Conservation (phyloP, 106 monocot species). For the Posidonia australis region DNA sequence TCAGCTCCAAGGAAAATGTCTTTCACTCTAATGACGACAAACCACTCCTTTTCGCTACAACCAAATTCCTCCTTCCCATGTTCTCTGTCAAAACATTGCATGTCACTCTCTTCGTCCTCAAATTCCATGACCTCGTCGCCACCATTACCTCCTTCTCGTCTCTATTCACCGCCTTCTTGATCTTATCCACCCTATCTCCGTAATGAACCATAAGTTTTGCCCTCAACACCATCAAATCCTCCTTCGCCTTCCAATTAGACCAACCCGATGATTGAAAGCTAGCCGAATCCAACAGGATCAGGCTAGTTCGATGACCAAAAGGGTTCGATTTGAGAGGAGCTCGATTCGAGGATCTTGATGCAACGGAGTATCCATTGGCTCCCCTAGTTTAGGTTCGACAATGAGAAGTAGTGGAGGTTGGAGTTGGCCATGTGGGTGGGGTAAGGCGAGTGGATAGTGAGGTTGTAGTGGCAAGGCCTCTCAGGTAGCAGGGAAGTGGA, state of each 20-base stretch:
- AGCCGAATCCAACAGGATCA: neutral
- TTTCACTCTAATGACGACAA: neutral
- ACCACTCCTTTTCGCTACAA: neutral
- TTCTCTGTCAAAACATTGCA: slow-evolving; percentile 10
- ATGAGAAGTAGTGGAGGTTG: slow-evolving; percentile 36
- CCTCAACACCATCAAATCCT: neutral
- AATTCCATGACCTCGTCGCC: slow-evolving; percentile 30
- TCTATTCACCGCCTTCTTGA: slow-evolving; percentile 2
- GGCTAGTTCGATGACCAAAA: too few species aligned
- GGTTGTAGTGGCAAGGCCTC: neutral
- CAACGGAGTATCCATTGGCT: slow-evolving; percentile 30
- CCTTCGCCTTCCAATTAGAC: neutral
- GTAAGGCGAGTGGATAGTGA: neutral
- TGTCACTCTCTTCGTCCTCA: slow-evolving; percentile 27
- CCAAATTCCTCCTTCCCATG: neutral
- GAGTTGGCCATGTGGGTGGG: neutral
- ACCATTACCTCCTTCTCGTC: neutral
- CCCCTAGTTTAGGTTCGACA: slow-evolving; percentile 31
- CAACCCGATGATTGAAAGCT: neutral
- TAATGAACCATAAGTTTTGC: neutral
- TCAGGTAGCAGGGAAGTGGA: neutral
- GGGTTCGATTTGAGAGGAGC: neutral
- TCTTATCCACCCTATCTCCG: neutral
- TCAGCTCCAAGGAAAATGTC: neutral
- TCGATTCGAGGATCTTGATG: slow-evolving; percentile 3